Evolutionary conservation across 176 grass and related monocot genomes (phyloP).

Genomic region (Canna indica): DNA sequence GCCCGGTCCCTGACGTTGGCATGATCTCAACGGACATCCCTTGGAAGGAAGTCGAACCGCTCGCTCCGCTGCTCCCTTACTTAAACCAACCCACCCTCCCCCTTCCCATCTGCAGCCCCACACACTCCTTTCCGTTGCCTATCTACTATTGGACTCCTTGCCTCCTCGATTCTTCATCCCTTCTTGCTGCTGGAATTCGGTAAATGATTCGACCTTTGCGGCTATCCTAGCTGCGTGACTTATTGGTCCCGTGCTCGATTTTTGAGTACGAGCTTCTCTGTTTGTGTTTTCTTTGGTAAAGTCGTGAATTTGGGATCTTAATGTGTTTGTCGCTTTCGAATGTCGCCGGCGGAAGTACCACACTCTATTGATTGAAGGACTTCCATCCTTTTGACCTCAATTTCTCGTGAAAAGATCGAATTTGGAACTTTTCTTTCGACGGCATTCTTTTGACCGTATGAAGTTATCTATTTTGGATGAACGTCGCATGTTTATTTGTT

Average conservation of each 20-base stretch:
- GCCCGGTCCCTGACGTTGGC: neutral
- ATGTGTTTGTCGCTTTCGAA: neutral
- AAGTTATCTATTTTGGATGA: neutral
- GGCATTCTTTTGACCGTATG: neutral
- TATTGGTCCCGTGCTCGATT: neutral
- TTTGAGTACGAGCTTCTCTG: neutral
- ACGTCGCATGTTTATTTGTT: neutral
- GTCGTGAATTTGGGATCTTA: neutral
- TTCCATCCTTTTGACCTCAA: neutral
- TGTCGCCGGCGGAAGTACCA: too few species aligned
- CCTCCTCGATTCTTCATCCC: neutral
- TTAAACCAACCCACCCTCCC: neutral
- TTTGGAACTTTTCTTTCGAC: neutral
- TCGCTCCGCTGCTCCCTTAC: neutral
- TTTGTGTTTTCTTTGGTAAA: neutral
- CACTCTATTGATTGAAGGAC: neutral
- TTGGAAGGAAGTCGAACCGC: constrained; percentile 14
- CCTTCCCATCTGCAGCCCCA: neutral
- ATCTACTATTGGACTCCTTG: neutral
- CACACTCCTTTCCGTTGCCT: neutral
- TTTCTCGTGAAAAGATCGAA: neutral
- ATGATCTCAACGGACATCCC: constrained; percentile 18
- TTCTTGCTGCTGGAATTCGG: neutral
- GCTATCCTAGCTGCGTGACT: neutral
- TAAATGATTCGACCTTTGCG: constrained; percentile 10